A percentile compares a stretch with the other conserved stretches of the same genome.
Conservation (phyloP, 2,329 filamentous ascomycete species). For the Ilyonectria sp. region DNA sequence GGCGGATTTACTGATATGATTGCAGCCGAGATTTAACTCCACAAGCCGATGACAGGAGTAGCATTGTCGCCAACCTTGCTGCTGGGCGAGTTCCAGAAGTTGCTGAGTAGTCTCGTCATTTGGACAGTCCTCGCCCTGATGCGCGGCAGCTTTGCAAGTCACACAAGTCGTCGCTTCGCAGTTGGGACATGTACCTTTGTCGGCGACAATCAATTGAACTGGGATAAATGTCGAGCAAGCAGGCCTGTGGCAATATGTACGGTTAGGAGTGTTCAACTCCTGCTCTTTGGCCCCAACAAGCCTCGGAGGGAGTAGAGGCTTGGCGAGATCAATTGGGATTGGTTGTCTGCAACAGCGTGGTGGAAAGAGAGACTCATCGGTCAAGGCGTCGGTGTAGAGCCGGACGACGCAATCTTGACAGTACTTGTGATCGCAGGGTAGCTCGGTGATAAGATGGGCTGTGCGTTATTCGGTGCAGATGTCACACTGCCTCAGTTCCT, state of each 20-base stretch:
- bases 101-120: constrained; percentile 58
- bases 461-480: no score
- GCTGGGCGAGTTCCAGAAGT: constrained; percentile 57
- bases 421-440: constrained; percentile 60
- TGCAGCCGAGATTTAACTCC: constrained; percentile 66
- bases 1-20: constrained; percentile 69
- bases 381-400: constrained; percentile 61
- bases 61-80: constrained; percentile 68
- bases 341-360: constrained; percentile 65
- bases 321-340: constrained; percentile 56
- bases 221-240: constrained; percentile 65
- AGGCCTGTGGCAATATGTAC: constrained; percentile 65
- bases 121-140: constrained; percentile 63
- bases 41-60: constrained; percentile 61
- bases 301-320: constrained; percentile 53
- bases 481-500: no score
- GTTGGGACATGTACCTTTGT: constrained; percentile 57
- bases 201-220: constrained; percentile 45
- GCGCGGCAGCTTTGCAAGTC: constrained; percentile 63
- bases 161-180: constrained; percentile 64
- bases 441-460: no score
- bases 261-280: constrained; percentile 64
- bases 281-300: constrained; percentile 59
- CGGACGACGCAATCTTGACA: constrained; percentile 63
- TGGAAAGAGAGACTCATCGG: constrained; percentile 68